phyloP scores from a whole-genome alignment of 2,329 filamentous ascomycete genomes.

The Aspergillus ibericus region DNA sequence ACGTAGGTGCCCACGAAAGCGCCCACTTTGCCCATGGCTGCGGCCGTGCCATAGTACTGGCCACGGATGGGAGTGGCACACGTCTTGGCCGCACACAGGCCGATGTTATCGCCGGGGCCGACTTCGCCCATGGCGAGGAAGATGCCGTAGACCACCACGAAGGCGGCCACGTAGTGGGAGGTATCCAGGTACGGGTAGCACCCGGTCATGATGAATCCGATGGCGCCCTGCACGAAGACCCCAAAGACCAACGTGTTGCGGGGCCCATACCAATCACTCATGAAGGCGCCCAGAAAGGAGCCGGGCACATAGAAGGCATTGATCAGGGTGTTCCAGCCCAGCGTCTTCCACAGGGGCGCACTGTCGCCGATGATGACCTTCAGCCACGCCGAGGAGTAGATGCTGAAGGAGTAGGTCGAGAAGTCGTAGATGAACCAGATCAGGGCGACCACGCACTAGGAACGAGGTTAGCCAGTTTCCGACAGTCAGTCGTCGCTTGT shows the following conservation, averaged over 20 bases:
- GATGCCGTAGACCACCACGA: conserved; percentile 76
- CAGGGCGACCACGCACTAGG: conserved; percentile 59
- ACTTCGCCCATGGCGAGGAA: conserved; percentile 77
- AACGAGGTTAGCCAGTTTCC: conserved; percentile 9
- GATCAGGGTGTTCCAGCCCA: conserved; percentile 86
- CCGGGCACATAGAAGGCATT: conserved; percentile 89
- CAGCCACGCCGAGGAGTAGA: conserved; percentile 70
- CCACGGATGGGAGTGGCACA: conserved; percentile 86
- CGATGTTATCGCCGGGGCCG: conserved; percentile 89
- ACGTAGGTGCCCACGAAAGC: conserved; percentile 86
- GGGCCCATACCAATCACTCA: conserved; percentile 77
- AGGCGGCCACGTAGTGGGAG: conserved; percentile 67
- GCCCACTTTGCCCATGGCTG: conserved; percentile 48
- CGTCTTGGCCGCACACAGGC: conserved; percentile 81
- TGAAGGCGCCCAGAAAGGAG: conserved; percentile 71
- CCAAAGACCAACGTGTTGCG: conserved; percentile 71
- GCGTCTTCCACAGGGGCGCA: conserved; percentile 69
- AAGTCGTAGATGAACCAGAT: conserved; percentile 93
- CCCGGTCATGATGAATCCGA: conserved; percentile 88
- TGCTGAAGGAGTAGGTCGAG: conserved; percentile 78
- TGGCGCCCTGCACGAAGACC: conserved; percentile 69
- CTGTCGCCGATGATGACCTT: conserved; percentile 60
- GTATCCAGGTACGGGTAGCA: conserved; percentile 70
- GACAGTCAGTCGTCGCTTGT: neutral
- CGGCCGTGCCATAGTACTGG: conserved; percentile 61